Evolutionary conservation across 768 basidiomycete species (phyloP), one percentile per base, ranked within the genome.

Genomic region (Hypholoma sublateritium): DNA sequence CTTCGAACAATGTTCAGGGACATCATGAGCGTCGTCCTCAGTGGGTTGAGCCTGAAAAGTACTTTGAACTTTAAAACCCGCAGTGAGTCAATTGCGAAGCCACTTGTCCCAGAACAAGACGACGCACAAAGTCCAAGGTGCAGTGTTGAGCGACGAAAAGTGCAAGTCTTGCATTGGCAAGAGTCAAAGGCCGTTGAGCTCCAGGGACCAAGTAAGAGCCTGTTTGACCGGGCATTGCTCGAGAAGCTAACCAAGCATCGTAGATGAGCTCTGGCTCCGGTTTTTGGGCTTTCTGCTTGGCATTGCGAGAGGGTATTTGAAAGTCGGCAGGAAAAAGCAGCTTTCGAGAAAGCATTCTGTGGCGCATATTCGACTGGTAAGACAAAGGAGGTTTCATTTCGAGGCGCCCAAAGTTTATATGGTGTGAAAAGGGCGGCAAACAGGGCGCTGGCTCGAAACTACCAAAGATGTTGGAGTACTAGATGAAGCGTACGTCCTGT

Each of bases 1-100:
- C 89, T 91, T 62, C 89, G 82, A 56, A 86, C 63, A 50, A 92
- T 71, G 69, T 91, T 88, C 62, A 91, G 73, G 57, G 79, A 55
- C 69, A 92, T 73, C 84, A 93, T 86, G 53, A 89, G 74, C n/a
- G 81, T 74, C 19, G 88, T 85, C 57, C 89, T 81, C 47, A 85
- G 62, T 34, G 89, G 91, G 62, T 92, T 88, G 34, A 87, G 71
- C 50, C 69, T 66, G 67, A 77, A 77, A 32, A 84, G 69, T 43
- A 73, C 70, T 34, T 67, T 69, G 62, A 81, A 71, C 77, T 82
- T 59, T 34, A 56, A 51, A 45, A 28, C n/a, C n/a, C n/a, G n/a
- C 39, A 28, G 34, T 17, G 36, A 54, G 43, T 14, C 25, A n/a
- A 32, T 32, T 32, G 28, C 28, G 28, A 32, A 32, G 28, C 28